Base-by-base conservation (phyloP, 768 basidiomycete species). In the Mycena polygramma region DNA sequence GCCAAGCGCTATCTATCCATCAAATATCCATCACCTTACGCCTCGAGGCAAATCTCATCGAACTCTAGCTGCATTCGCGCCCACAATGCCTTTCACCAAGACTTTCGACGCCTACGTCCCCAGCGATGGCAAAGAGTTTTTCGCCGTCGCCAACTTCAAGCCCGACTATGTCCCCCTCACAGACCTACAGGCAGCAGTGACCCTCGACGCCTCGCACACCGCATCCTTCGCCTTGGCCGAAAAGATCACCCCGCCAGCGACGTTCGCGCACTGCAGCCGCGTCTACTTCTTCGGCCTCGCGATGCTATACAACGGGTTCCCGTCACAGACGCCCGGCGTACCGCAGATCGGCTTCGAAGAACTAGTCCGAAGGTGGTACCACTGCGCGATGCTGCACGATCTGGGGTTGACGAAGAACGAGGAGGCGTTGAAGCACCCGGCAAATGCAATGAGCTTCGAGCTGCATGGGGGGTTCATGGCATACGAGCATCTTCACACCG, bases 361-460 rank as follows among this genome's bases (percentile, higher is more conserved):
- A 19, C 51, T 68, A 15, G 19, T 43, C 14, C 52, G 51, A 13
- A 19, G 66, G 51, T 68, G 66, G 65, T 59, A 66, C 59, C 66
- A 61, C 35, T 68, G 66, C 30, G 59, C 66, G 58, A 46, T 68
- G 39, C 52, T 68, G 51, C 66, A 68, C 58, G 59, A 68, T 48
- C 51, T 68, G 2, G 59, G 66, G 17, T 22, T 67, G 57, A 58
- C 66, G n/a, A 67, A 67, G 58, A 22, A 54, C 26, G 30, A 51
- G 3, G 65, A 66, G 19, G 65, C 65, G 17, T 49, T 59, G 8
- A 48, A 19, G 9, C 65, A 66, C 24, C 65, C 65, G 8, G 65
- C 65, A 20, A 66, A 68, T 30, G 66, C 66, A 14, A 68, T 68
- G 66, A 68, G 51, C n/a, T 68, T 68, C 36, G 66, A 68, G 66